These are phyloP conservation scores for Serendipita sp. DNA, from an alignment of 1,284 basidiomycete genomes.

Conservation along the genomic window DNA sequence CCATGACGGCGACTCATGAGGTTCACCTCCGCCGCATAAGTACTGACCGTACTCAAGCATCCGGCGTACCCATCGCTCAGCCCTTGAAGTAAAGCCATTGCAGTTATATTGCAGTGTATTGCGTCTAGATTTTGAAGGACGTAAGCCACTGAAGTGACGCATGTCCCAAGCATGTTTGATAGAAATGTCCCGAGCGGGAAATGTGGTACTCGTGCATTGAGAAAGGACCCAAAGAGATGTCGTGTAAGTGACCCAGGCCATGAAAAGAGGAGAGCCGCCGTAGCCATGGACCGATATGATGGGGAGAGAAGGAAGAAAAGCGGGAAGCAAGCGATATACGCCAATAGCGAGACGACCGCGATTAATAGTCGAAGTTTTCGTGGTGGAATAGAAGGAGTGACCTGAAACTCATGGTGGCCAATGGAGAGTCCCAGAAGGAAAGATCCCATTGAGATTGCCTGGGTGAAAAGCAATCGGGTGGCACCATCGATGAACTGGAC, in stretches of 20 bases:
- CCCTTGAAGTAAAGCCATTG: constrained; percentile 66
- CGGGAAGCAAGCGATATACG: constrained; percentile 41
- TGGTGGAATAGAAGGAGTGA: constrained; percentile 30
- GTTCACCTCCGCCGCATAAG: constrained; percentile 73
- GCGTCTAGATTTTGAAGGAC: constrained; percentile 48
- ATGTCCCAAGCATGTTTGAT: constrained; percentile 75
- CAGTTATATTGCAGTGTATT: constrained; percentile 26
- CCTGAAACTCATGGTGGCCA: constrained; percentile 7
- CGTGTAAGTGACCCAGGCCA: constrained; percentile 82
- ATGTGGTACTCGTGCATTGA: constrained; percentile 47
- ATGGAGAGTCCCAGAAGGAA: constrained; percentile 6
- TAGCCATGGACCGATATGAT: constrained; percentile 64
- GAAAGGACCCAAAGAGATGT: constrained; percentile 56
- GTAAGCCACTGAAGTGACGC: constrained; percentile 56
- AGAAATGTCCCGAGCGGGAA: constrained; percentile 81
- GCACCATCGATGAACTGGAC: constrained; percentile 71
- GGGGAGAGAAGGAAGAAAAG: constrained; percentile 63
- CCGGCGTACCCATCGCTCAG: constrained; percentile 89
- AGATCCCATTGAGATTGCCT: constrained; percentile 54
- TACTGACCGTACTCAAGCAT: constrained; percentile 87
- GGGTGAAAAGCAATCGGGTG: constrained; percentile 67
- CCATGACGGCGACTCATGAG: constrained; percentile 42
- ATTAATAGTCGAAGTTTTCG: constrained; percentile 19
- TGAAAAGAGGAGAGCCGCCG: constrained; percentile 79
- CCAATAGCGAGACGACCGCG: constrained; percentile 22